These are phyloP conservation scores for Magnusiomyces suaveolens DNA, from an alignment of 1,139 yeast genomes.

Conservation along the genomic window DNA sequence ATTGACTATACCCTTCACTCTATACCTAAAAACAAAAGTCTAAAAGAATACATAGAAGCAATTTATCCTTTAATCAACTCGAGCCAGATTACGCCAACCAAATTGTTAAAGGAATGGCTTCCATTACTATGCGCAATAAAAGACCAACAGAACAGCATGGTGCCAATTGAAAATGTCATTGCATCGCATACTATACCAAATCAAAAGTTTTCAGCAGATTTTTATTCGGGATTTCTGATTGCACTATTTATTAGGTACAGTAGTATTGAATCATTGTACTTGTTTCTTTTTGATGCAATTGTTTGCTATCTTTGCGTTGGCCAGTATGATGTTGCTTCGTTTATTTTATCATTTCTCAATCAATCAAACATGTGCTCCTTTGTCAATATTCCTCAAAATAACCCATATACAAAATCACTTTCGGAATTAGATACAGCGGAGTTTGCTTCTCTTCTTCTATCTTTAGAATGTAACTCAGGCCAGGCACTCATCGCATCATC, in stretches of 20 bases:
- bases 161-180: neutral
- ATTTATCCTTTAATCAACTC: neutral
- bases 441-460: neutral
- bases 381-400: neutral
- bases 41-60: neutral
- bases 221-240: neutral
- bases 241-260: neutral
- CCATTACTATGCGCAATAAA: neutral
- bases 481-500: neutral
- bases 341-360: no score
- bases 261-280: neutral
- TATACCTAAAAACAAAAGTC: no score
- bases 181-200: neutral
- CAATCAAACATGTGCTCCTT: neutral
- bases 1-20: no score
- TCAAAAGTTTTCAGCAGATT: neutral
- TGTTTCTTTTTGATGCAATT: neutral
- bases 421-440: neutral
- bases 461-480: neutral
- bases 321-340: neutral
- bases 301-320: neutral
- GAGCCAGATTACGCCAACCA: neutral
- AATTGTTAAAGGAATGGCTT: neutral
- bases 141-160: neutral
- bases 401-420: neutral